Evolutionary conservation across 805 yeast species (phyloP).

Genomic region (Nakazawaea populi): DNA sequence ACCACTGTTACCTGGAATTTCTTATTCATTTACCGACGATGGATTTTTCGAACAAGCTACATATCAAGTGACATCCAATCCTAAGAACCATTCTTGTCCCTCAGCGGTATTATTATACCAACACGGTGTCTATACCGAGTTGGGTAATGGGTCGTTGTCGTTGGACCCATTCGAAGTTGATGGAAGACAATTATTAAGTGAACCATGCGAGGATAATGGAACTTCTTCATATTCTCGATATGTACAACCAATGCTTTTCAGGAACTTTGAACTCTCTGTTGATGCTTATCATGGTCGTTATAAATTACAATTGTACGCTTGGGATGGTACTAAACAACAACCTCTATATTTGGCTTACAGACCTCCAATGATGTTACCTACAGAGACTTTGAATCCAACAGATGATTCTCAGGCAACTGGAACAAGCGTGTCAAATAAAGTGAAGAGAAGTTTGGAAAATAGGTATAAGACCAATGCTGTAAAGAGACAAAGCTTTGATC

Average conservation of each 20-base stretch:
- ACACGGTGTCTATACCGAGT: constrained; percentile 74
- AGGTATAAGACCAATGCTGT: constrained; percentile 73
- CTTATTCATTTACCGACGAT: constrained; percentile 88
- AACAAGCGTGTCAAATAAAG: constrained; percentile 31
- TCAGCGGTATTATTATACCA: constrained; percentile 78
- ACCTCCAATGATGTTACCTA: constrained; percentile 97
- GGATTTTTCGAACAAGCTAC: constrained; percentile 89
- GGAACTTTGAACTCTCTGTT: constrained; percentile 50
- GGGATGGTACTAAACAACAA: constrained; percentile 74
- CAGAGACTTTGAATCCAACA: constrained; percentile 86
- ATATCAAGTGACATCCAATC: constrained; percentile 69
- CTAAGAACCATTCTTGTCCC: constrained; percentile 76
- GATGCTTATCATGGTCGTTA: constrained; percentile 84
- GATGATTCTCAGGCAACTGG: constrained; percentile 29
- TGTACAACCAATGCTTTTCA: constrained; percentile 56
- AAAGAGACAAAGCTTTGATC: constrained; percentile 29
- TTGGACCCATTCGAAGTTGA: constrained; percentile 78
- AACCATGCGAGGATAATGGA: constrained; percentile 72
- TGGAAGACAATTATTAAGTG: constrained; percentile 85
- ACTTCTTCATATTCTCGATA: constrained; percentile 66
- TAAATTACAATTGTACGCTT: constrained; percentile 66
- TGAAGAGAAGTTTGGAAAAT: constrained; percentile 75
- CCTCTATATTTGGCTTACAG: constrained; percentile 88
- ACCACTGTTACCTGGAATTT: constrained; percentile 93
- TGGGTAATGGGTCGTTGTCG: constrained; percentile 59